Conservation (phyloP, 2,329 filamentous ascomycete genomes). For the Colletotrichum lini region DNA sequence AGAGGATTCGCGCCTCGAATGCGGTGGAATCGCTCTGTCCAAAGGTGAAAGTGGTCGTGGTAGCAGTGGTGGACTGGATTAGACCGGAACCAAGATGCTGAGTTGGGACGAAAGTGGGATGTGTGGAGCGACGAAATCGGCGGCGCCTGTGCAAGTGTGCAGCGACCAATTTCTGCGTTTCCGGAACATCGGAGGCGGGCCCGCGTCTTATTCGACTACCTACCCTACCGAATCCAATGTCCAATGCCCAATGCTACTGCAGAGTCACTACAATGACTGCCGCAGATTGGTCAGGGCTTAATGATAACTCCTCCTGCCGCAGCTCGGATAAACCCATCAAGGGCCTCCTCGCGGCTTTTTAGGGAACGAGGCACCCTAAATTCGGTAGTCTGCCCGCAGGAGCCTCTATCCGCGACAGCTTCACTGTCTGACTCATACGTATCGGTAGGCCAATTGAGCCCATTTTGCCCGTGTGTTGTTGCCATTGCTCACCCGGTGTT, state of each 20-base stretch:
- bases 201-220: conserved; percentile 28
- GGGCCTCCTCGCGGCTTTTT: conserved; percentile 11
- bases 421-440: conserved; percentile 33
- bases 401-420: conserved; percentile 27
- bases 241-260: conserved; percentile 10
- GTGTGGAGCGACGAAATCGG: conserved; percentile 42
- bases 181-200: conserved; percentile 41
- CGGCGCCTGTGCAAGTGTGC: conserved; percentile 34
- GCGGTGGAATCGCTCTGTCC: conserved; percentile 12
- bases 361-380: conserved; percentile 12
- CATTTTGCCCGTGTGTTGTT: background rate
- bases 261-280: conserved; percentile 4
- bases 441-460: conserved; percentile 3
- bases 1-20: conserved; percentile 14
- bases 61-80: conserved; percentile 28
- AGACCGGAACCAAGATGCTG: conserved; percentile 18
- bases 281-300: conserved; percentile 3
- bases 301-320: background rate
- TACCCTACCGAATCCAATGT: background rate
- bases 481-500: background rate
- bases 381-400: conserved; percentile 18
- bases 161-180: conserved; percentile 38
- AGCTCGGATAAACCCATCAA: background rate
- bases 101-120: conserved; percentile 41
- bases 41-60: background rate